A percentile compares a stretch with the other conserved stretches of the same genome.
Conservation (phyloP, 495 filamentous ascomycete genomes). For the Tuber melanosporum region DNA sequence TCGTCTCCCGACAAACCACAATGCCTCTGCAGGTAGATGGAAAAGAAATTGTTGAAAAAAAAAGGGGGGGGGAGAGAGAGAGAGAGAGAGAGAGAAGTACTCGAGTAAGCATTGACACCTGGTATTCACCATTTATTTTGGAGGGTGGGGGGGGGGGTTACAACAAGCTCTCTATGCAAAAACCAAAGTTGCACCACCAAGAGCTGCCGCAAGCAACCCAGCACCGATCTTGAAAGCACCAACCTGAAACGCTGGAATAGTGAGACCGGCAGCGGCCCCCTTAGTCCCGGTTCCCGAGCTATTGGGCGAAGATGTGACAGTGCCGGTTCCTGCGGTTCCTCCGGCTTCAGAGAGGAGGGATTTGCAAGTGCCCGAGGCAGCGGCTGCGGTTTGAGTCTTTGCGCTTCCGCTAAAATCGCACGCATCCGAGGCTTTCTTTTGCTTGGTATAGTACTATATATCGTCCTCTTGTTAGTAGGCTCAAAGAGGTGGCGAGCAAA, state of each 20-base stretch:
- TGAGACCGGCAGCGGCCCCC: slow-evolving; percentile 43
- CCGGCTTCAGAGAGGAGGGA: slow-evolving; percentile 57
- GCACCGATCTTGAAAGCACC: slow-evolving; percentile 33
- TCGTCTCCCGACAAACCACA: neutral
- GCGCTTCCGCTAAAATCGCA: slow-evolving; percentile 74
- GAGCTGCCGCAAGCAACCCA: slow-evolving; percentile 29
- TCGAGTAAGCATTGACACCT: neutral
- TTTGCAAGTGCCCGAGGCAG: slow-evolving; percentile 51
- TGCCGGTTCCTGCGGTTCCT: slow-evolving; percentile 55
- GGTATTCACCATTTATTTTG: neutral
- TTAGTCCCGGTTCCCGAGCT: slow-evolving; percentile 47
- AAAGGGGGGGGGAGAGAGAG: neutral
- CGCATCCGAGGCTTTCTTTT: slow-evolving; percentile 52
- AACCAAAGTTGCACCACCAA: slow-evolving; percentile 30
- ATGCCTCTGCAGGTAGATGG: neutral
- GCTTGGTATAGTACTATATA: slow-evolving; percentile 60
- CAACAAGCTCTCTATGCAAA: slow-evolving; percentile 7
- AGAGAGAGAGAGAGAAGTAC: neutral
- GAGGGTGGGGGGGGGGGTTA: neutral
- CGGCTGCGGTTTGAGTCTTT: slow-evolving; percentile 45
- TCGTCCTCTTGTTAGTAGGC: slow-evolving; percentile 2
- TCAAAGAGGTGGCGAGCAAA: neutral
- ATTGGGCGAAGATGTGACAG: slow-evolving; percentile 53
- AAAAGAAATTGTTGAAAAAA: neutral
- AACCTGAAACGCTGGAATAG: slow-evolving; percentile 28